Evolutionary conservation across 352 stramenopile genomes (phyloP).

Genomic region (Phytophthora quininea): DNA sequence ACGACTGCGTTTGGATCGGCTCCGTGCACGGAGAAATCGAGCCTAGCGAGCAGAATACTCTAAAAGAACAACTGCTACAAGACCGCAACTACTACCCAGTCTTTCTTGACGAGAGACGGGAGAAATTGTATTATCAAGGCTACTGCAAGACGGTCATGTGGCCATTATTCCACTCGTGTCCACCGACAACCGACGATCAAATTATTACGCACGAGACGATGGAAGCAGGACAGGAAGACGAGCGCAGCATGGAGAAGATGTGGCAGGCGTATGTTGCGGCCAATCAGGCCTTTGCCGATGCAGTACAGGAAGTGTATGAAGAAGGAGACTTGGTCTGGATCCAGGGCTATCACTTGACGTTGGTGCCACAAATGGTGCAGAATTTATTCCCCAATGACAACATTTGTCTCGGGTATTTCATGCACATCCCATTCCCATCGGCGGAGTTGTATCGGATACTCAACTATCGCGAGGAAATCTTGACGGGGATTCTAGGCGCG

Average conservation of each 20-base stretch:
- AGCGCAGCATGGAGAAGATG: constrained; percentile 77
- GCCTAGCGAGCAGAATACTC: constrained; percentile 76
- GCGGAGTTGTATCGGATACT: constrained; percentile 91
- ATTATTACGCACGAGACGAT: constrained; percentile 67
- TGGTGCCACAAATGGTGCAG: constrained; percentile 90
- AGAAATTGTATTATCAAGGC: constrained; percentile 90
- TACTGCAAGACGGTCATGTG: constrained; percentile 93
- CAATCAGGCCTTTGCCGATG: constrained; percentile 89
- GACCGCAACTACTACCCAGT: constrained; percentile 92
- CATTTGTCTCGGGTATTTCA: constrained; percentile 86
- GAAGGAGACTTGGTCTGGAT: constrained; percentile 92
- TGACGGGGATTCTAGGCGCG: constrained; percentile 87
- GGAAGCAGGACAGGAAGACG: constrained; percentile 48
- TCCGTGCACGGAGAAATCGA: constrained; percentile 84
- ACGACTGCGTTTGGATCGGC: constrained; percentile 87
- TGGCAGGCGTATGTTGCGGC: constrained; percentile 91
- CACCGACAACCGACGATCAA: constrained; percentile 81
- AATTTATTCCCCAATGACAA: constrained; percentile 92
- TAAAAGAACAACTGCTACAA: constrained; percentile 87
- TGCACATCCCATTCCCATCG: constrained; percentile 92
- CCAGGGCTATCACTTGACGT: constrained; percentile 91
- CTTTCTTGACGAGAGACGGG: constrained; percentile 85
- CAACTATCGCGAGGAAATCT: constrained; percentile 86
- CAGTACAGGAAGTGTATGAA: constrained; percentile 87
- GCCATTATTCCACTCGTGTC: constrained; percentile 90